Conservation (phyloP, 169 alveolate species). For the Plasmodium knowlesi region DNA sequence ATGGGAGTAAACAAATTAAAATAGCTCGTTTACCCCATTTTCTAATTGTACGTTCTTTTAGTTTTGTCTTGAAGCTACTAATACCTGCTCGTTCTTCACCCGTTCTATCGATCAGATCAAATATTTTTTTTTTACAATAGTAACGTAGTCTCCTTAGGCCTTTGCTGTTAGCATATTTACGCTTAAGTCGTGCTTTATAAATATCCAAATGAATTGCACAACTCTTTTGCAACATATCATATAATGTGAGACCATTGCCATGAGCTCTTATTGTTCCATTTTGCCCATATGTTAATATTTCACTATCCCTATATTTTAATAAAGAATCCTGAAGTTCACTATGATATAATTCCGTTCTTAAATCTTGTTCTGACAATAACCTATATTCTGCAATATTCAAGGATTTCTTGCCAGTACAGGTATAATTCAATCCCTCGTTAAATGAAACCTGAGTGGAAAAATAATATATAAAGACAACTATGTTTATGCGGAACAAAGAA, state of each 20-base stretch:
- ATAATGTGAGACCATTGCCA: too few species aligned
- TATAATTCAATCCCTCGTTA: not conserved
- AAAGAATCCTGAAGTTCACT: not conserved
- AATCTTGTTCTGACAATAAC: not conserved
- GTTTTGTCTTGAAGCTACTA: not conserved
- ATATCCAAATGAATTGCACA: not conserved
- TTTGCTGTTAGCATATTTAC: too few species aligned
- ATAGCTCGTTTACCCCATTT: not conserved
- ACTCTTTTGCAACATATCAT: not conserved
- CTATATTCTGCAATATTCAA: not conserved
- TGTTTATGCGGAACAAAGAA: not conserved
- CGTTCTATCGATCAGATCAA: not conserved
- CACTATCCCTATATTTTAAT: not conserved
- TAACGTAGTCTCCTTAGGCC: too few species aligned
- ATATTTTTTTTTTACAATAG: not conserved
- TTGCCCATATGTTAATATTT: not conserved
- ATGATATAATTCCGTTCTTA: not conserved
- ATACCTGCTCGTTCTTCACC: not conserved
- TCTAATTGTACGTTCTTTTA: too few species aligned
- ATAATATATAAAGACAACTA: too few species aligned
- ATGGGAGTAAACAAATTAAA: not conserved
- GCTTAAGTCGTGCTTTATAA: too few species aligned
- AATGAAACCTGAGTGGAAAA: not conserved
- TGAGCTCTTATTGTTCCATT: too few species aligned
- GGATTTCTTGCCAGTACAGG: not conserved